These are phyloP conservation scores for Scedosporium minutisporum DNA, from an alignment of 2,329 filamentous ascomycete genomes.

Conservation along the genomic window DNA sequence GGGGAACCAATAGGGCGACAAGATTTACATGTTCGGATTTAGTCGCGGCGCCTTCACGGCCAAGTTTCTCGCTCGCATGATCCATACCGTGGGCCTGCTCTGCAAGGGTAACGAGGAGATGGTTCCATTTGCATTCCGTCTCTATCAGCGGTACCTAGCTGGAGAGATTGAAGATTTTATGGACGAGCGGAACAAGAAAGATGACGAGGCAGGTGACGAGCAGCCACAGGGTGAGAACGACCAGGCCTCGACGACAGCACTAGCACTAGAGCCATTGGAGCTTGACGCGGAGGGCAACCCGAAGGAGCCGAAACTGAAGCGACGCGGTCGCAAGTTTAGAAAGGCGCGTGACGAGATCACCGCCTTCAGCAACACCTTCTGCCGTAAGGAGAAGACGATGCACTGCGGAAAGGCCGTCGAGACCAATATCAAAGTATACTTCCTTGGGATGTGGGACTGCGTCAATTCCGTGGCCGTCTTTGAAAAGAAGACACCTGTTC, in stretches of 20 bases:
- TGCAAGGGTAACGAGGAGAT: constrained; percentile 44
- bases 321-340: constrained; percentile 13
- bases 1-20: constrained; percentile 26
- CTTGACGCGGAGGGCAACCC: constrained; percentile 8
- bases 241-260: constrained; percentile 43
- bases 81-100: constrained; percentile 37
- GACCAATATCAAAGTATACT: constrained; percentile 37
- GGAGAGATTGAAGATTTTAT: constrained; percentile 26
- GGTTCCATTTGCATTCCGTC: constrained; percentile 38
- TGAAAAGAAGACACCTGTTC: constrained; percentile 25
- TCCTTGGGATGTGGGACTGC: constrained; percentile 46
- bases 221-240: constrained; percentile 30
- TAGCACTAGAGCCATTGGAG: constrained; percentile 27
- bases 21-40: constrained; percentile 46
- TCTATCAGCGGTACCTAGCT: constrained; percentile 31
- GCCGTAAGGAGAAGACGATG: constrained; percentile 22
- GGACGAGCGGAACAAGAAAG: constrained; percentile 9
- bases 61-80: constrained; percentile 42
- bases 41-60: constrained; percentile 43
- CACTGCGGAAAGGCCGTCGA: constrained; percentile 10
- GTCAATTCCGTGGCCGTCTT: constrained; percentile 41
- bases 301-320: constrained; percentile 51
- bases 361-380: constrained; percentile 39
- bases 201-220: constrained; percentile 41
- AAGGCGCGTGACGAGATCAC: constrained; percentile 25